These are phyloP conservation scores for Cylindrodendrum hubeiense DNA, from an alignment of 2,329 filamentous ascomycete species.

Conservation along the genomic window DNA sequence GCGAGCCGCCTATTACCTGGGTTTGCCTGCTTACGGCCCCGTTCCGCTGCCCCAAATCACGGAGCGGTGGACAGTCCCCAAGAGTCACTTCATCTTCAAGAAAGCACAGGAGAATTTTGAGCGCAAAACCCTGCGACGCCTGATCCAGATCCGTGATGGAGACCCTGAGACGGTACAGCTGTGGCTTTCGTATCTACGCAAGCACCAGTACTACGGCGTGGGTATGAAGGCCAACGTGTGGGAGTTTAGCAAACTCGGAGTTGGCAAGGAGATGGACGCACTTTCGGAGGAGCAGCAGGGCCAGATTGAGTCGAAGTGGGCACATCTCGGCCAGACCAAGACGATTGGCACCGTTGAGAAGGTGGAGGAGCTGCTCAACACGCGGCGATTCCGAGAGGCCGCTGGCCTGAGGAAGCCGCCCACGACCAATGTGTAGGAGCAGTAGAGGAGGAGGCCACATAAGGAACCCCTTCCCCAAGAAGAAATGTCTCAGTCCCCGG, in stretches of 20 bases:
- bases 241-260: slow-evolving; percentile 82
- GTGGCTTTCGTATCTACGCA: slow-evolving; percentile 92
- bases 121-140: slow-evolving; percentile 83
- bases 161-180: slow-evolving; percentile 88
- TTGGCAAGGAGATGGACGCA: slow-evolving; percentile 41
- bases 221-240: slow-evolving; percentile 99
- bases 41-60: slow-evolving; percentile 87
- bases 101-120: slow-evolving; percentile 99
- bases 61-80: slow-evolving; percentile 94
- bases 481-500: not conserved
- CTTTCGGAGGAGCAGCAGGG: slow-evolving; percentile 39
- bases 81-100: slow-evolving; percentile 92
- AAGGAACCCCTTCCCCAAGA: not conserved
- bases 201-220: slow-evolving; percentile 94
- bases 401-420: slow-evolving; percentile 45
- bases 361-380: slow-evolving; percentile 68
- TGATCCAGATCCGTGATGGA: slow-evolving; percentile 95
- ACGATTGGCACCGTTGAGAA: slow-evolving; percentile 64
- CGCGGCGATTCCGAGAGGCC: slow-evolving; percentile 60
- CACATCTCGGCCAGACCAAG: slow-evolving; percentile 66
- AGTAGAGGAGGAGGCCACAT: not conserved
- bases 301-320: slow-evolving; percentile 65
- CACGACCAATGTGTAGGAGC: slow-evolving; percentile 33
- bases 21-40: slow-evolving; percentile 87
- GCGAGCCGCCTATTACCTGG: slow-evolving; percentile 93